These are phyloP conservation scores for Termitomyces sp. DNA, from an alignment of 768 basidiomycete genomes.

Conservation along the genomic window DNA sequence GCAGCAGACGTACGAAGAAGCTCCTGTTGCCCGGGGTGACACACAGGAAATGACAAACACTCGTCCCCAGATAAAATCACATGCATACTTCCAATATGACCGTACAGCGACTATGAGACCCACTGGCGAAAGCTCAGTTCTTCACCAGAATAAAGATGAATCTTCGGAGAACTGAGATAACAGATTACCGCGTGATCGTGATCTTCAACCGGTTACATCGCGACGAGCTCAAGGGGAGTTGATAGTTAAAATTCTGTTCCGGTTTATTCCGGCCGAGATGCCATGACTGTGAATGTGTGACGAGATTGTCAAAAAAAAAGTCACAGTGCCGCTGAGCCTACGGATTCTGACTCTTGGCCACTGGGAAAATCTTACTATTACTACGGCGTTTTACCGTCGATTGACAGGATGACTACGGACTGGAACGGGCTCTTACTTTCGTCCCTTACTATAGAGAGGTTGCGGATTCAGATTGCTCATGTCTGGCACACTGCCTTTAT, in stretches of 20 bases:
- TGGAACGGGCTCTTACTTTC: no score
- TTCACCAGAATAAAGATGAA: background rate
- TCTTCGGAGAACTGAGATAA: background rate
- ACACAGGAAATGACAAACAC: background rate
- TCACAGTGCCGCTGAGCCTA: conserved; percentile 5
- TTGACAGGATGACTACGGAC: no score
- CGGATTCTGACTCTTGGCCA: no score
- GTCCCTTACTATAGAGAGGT: no score
- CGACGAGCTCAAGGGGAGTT: background rate
- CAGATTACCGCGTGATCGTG: background rate
- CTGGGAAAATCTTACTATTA: no score
- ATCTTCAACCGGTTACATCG: background rate
- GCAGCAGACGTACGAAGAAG: no score
- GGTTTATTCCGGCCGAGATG: conserved; percentile 21
- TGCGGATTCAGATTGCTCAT: no score
- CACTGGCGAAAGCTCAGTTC: background rate
- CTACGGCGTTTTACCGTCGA: no score
- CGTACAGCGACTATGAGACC: background rate
- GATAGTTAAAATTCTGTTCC: background rate
- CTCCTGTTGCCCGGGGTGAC: background rate
- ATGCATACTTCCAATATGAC: background rate
- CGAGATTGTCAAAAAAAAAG: conserved; percentile 6
- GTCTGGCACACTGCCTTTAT: no score
- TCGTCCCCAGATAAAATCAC: background rate
- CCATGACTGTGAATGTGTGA: background rate